Evolutionary conservation across 768 basidiomycete species (phyloP).

Genomic region (Lentinula detonsa): DNA sequence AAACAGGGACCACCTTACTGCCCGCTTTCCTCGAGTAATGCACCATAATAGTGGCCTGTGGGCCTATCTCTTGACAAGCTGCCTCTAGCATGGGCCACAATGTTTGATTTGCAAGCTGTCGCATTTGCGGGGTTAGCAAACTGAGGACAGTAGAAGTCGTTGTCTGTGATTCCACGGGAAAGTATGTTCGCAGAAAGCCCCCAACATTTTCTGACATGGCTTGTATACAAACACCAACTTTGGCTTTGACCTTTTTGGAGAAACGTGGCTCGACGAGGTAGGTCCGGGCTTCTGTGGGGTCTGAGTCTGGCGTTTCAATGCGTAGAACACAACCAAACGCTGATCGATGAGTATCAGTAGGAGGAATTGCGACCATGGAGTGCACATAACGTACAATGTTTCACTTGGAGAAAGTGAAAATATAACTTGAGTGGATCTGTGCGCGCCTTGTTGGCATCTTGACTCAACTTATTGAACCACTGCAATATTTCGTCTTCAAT

Average conservation of each 20-base stretch:
- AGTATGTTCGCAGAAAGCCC: background rate
- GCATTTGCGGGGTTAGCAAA: background rate
- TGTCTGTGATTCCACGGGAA: background rate
- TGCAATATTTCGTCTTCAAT: background rate
- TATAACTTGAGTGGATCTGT: background rate
- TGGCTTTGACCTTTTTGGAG: background rate
- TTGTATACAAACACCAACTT: background rate
- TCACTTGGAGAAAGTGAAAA: background rate
- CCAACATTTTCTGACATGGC: constrained; percentile 4
- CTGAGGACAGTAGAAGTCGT: background rate
- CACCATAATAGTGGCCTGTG: background rate
- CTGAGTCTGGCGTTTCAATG: background rate
- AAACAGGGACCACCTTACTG: background rate
- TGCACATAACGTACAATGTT: background rate
- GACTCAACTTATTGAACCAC: background rate
- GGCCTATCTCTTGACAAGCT: background rate
- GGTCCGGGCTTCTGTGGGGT: background rate
- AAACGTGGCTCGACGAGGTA: constrained; percentile 1
- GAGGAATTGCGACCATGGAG: background rate
- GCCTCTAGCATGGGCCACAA: background rate
- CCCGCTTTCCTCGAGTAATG: background rate
- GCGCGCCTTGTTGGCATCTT: background rate
- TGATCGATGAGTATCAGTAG: background rate
- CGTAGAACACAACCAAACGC: background rate
- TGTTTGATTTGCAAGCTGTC: background rate